A percentile compares a stretch with the other conserved stretches of the same genome.
phyloP scores from a whole-genome alignment of 495 filamentous ascomycete species.

The Glonium stellatum region DNA sequence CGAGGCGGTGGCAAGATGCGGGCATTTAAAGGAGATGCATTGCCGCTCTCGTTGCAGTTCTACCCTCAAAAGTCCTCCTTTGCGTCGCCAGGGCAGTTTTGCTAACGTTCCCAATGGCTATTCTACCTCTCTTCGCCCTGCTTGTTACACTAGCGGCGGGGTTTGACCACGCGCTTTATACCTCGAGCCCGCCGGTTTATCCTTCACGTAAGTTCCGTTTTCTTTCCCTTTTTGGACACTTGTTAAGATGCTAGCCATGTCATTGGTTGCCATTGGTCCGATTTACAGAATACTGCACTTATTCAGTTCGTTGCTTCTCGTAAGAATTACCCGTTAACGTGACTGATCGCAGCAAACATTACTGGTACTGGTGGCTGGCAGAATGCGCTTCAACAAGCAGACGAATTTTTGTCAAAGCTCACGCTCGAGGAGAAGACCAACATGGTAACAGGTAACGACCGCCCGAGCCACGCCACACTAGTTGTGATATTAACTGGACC shows the following conservation, averaged over 20 bases:
- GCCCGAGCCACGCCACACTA: not conserved
- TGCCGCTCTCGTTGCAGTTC: no score
- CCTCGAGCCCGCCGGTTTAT: constrained; percentile 38
- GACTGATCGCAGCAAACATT: constrained; percentile 44
- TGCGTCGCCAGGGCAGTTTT: no score
- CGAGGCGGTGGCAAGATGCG: no score
- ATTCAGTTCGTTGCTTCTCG: not conserved
- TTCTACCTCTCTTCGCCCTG: not conserved
- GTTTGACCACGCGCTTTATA: not conserved
- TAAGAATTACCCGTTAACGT: not conserved
- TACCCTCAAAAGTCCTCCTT: no score
- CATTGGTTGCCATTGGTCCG: no score
- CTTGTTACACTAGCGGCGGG: not conserved
- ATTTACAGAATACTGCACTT: no score
- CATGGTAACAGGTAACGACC: constrained; percentile 41
- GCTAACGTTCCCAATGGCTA: not conserved
- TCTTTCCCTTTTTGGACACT: not conserved
- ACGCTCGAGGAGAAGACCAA: constrained; percentile 55
- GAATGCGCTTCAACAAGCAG: constrained; percentile 38
- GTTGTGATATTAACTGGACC: not conserved
- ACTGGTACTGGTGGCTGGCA: constrained; percentile 19
- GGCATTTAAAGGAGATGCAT: no score
- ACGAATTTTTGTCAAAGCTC: constrained; percentile 47
- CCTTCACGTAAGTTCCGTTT: constrained; percentile 41
- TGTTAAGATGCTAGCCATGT: not conserved